Evolutionary conservation across 2,329 filamentous ascomycete species (phyloP).

Genomic region (Leptographium flavum): DNA sequence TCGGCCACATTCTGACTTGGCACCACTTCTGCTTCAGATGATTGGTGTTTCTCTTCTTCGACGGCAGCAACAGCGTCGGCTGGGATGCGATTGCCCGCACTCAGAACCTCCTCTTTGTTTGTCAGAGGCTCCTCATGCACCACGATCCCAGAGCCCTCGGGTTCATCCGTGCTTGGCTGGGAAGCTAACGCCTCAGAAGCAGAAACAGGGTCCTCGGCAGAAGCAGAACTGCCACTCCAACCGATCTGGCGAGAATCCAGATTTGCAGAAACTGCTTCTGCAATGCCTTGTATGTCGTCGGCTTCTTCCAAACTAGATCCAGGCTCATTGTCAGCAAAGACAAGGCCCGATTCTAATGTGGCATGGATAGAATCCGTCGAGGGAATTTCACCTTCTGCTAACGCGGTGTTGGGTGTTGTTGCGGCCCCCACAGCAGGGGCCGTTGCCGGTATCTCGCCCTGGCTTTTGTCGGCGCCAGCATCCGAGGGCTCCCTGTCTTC

Average conservation of each 20-base stretch:
- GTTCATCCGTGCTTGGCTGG: not conserved
- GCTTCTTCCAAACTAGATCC: not conserved
- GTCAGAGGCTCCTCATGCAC: not conserved
- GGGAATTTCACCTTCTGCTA: not conserved
- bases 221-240: not conserved
- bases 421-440: not conserved
- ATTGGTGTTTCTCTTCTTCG: not conserved
- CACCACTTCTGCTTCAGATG: not conserved
- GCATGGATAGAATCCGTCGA: not conserved
- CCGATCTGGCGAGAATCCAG: not conserved
- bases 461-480: not conserved
- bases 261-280: not conserved
- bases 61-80: not conserved
- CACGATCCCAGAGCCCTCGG: not conserved
- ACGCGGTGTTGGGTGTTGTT: not conserved
- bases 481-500: conserved; percentile 9
- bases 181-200: not conserved
- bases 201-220: not conserved
- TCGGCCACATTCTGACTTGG: not conserved
- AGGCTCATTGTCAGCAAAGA: conserved; percentile 1
- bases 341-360: not conserved
- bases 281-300: not conserved
- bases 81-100: not conserved
- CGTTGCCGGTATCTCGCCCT: not conserved
- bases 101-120: not conserved